Percentiles rank a stretch among this genome's conserved stretches.
phyloP scores from a whole-genome alignment of 1,284 basidiomycete genomes.

The Tylopilus sp. region DNA sequence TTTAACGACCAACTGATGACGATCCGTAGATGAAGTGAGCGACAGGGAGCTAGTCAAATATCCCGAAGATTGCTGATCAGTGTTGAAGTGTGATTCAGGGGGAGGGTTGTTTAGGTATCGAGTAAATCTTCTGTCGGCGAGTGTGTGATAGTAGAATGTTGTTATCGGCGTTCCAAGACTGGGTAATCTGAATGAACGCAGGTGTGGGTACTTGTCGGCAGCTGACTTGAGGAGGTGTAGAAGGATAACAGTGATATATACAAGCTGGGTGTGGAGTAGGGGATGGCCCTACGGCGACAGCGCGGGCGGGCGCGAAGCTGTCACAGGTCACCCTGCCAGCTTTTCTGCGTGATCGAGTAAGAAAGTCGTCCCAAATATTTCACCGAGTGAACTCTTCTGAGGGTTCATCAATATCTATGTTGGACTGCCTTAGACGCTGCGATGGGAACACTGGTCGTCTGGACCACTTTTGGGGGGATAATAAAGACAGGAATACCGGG shows the following conservation, averaged over 20 bases:
- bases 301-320: constrained; percentile 17
- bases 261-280: not conserved
- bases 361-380: constrained; percentile 24
- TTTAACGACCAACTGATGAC: not conserved
- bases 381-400: constrained; percentile 25
- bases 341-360: not conserved
- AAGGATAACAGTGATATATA: not conserved
- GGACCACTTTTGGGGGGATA: not conserved
- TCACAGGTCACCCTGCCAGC: not conserved
- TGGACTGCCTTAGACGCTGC: not conserved
- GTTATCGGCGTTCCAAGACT: not conserved
- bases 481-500: constrained; percentile 1
- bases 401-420: constrained; percentile 20
- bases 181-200: not conserved
- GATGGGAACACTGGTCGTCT: not conserved
- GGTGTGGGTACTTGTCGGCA: not conserved
- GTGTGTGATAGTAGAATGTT: not conserved
- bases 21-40: not conserved
- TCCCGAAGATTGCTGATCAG: not conserved
- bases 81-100: not conserved
- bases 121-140: not conserved
- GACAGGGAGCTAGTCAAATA: not conserved
- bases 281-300: constrained; percentile 25
- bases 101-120: not conserved
- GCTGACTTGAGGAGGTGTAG: not conserved